Percentiles rank a stretch among this genome's conserved stretches.
phyloP scores from a whole-genome alignment of 2,329 filamentous ascomycete genomes.

The Tolypocladium ophioglossoides region DNA sequence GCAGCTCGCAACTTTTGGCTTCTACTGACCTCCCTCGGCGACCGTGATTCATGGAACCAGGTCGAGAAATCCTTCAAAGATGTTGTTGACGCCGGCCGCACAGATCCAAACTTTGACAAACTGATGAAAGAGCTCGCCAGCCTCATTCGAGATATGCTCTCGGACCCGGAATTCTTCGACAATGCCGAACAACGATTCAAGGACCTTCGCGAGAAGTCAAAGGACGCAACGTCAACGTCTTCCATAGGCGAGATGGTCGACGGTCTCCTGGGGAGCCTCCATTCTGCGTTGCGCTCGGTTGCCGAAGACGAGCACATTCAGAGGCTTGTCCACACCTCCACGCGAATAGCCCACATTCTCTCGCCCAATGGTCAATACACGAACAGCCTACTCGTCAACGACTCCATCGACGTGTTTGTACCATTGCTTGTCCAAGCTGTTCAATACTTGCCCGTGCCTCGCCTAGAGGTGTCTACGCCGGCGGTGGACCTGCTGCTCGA shows the following conservation, averaged over 20 bases:
- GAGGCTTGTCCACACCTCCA: slow-evolving; percentile 54
- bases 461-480: slow-evolving; percentile 77
- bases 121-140: slow-evolving; percentile 64
- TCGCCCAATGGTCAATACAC: slow-evolving; percentile 53
- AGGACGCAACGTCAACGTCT: slow-evolving; percentile 56
- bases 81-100: slow-evolving; percentile 62
- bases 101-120: slow-evolving; percentile 73
- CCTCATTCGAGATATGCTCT: slow-evolving; percentile 70
- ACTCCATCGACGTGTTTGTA: slow-evolving; percentile 70
- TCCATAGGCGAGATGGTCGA: slow-evolving; percentile 65
- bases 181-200: slow-evolving; percentile 49
- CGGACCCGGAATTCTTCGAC: slow-evolving; percentile 77
- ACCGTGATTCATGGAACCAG: slow-evolving; percentile 62
- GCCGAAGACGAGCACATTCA: slow-evolving; percentile 62
- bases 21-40: slow-evolving; percentile 71
- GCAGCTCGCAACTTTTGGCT: slow-evolving; percentile 74
- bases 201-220: slow-evolving; percentile 40
- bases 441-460: slow-evolving; percentile 82
- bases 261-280: slow-evolving; percentile 56
- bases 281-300: slow-evolving; percentile 57
- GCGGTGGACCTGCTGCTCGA: slow-evolving; percentile 79
- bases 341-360: slow-evolving; percentile 58
- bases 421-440: slow-evolving; percentile 67
- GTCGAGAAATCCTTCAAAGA: slow-evolving; percentile 58
- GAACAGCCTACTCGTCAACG: slow-evolving; percentile 63